Evolutionary conservation across 2,329 filamentous ascomycete genomes (phyloP), one percentile per base, ranked within the genome.

Genomic region (Pyrenophora seminiperda): DNA sequence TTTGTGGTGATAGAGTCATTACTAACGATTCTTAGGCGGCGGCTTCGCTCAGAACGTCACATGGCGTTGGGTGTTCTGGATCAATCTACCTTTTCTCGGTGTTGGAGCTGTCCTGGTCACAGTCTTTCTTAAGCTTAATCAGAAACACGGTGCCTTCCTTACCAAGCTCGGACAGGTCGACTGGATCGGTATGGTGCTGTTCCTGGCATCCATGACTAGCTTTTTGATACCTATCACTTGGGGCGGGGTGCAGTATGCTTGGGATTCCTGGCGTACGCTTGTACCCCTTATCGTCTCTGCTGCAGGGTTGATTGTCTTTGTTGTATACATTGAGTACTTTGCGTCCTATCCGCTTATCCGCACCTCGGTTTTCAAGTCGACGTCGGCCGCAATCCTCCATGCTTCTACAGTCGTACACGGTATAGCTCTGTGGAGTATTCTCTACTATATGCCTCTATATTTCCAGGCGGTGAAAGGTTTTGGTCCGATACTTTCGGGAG

Each of bases 21-120:
- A 17, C 56, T 57, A 27, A 56, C 20, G 17, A 10, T 13, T 0
- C 17, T 7, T 19, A 68, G 63, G 83, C 5, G 82, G 81, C 14
- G 81, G 76, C 2, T 81, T 84, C 50, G 75, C 80, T 3, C 74
- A 82, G 47, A 72, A 77, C 34, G 75, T 76, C 1, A 72, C 70
- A 1, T 85, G 83, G 84, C 71, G 80, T 7, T 88, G 84, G 84
- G 80, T 87, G 9, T 86, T 87, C 63, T 88, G 81, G 77, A 77
- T 86, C 58, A 87, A 87, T 56, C 70, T 86, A 1, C 83, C 83
- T 2, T 79, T 86, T 60, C 75, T 79, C 22, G 80, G 72, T 2
- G 49, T 83, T n/a, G 79, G 77, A 2, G 66, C 73, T 13, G 56
- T 78, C 30, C 67, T 83, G 56, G 71, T 82, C 13, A 69, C 77